Percentiles rank a stretch among this genome's conserved stretches.
These are phyloP conservation scores for Suhomyces choctaworum DNA, from an alignment of 1,139 yeast genomes.

Conservation along the genomic window DNA sequence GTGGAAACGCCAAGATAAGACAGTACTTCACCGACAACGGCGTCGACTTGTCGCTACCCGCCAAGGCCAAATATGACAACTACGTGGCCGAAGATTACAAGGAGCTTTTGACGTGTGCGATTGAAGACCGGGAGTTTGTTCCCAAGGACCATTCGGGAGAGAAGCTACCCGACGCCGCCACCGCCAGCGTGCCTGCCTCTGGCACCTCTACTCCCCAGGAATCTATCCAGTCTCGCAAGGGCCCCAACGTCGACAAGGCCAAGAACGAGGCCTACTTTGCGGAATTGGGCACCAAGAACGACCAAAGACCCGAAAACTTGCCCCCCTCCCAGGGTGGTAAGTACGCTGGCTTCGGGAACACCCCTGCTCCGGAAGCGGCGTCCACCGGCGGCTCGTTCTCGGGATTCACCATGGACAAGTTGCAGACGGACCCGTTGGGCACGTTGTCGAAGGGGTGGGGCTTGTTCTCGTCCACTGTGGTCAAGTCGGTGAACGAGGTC, in stretches of 20 bases:
- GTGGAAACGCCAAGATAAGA: conserved; percentile 83
- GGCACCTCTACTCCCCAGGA: conserved; percentile 31
- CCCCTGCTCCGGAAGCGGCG: conserved; percentile 49
- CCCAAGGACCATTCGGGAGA: conserved; percentile 65
- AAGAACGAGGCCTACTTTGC: conserved; percentile 84
- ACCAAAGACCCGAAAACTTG: conserved; percentile 68
- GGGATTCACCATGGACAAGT: conserved; percentile 66
- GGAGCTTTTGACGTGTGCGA: conserved; percentile 69
- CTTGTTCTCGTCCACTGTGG: conserved; percentile 76
- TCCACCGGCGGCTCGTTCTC: conserved; percentile 40
- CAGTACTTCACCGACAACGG: conserved; percentile 73
- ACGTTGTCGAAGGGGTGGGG: conserved; percentile 94
- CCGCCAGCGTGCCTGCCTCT: conserved; percentile 11
- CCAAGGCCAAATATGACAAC: conserved; percentile 78
- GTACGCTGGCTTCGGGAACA: conserved; percentile 86
- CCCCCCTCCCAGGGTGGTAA: conserved; percentile 96
- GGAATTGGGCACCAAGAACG: conserved; percentile 70
- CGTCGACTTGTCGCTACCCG: conserved; percentile 62
- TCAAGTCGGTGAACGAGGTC: conserved; percentile 82
- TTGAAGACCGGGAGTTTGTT: conserved; percentile 72
- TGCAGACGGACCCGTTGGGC: conserved; percentile 86
- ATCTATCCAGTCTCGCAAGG: conserved; percentile 44
- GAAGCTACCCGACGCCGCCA: conserved; percentile 35
- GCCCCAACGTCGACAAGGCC: conserved; percentile 44
- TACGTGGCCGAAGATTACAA: conserved; percentile 94